A percentile compares a stretch with the other conserved stretches of the same genome.
These are phyloP conservation scores for Fraxinus floribunda DNA, from an alignment of 305 asterid genomes.

Conservation along the genomic window DNA sequence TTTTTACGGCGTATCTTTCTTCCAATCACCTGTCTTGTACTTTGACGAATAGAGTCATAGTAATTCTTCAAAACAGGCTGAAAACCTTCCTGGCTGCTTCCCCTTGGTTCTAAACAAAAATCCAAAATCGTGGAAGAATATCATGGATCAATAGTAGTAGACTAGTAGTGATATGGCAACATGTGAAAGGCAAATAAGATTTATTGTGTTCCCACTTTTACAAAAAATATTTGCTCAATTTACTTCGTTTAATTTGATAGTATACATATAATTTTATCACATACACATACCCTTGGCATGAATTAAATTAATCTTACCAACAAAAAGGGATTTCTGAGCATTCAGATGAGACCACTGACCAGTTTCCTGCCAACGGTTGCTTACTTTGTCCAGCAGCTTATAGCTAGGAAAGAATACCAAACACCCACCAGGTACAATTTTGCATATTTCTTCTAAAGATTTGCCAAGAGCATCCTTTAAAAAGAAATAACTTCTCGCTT, in stretches of 20 bases:
- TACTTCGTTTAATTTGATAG: neutral
- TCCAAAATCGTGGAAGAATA: conserved; percentile 17
- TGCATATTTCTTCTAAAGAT: conserved; percentile 87
- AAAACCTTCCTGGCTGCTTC: conserved; percentile 74
- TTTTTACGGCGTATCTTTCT: conserved; percentile 57
- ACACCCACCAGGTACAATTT: conserved; percentile 89
- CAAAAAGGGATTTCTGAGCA: conserved; percentile 72
- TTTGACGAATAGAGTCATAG: conserved; percentile 57
- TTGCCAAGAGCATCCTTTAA: conserved; percentile 78
- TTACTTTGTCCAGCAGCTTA: conserved; percentile 80
- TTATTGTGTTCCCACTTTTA: neutral
- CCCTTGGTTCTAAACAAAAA: conserved; percentile 78
- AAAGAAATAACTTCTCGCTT: conserved; percentile 30
- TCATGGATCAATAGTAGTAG: conserved; percentile 18
- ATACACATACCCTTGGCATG: conserved; percentile 6
- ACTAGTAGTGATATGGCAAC: conserved; percentile 9
- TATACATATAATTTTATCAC: neutral
- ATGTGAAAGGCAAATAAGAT: conserved; percentile 9
- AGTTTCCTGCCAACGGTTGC: conserved; percentile 87
- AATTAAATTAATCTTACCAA: conserved; percentile 54
- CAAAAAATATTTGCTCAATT: neutral
- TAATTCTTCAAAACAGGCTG: conserved; percentile 66
- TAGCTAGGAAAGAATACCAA: conserved; percentile 95
- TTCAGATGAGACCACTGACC: conserved; percentile 90
- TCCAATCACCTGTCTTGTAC: conserved; percentile 43